These are phyloP conservation scores for Trichoderma sp. DNA, from an alignment of 2,329 filamentous ascomycete genomes.

Conservation along the genomic window DNA sequence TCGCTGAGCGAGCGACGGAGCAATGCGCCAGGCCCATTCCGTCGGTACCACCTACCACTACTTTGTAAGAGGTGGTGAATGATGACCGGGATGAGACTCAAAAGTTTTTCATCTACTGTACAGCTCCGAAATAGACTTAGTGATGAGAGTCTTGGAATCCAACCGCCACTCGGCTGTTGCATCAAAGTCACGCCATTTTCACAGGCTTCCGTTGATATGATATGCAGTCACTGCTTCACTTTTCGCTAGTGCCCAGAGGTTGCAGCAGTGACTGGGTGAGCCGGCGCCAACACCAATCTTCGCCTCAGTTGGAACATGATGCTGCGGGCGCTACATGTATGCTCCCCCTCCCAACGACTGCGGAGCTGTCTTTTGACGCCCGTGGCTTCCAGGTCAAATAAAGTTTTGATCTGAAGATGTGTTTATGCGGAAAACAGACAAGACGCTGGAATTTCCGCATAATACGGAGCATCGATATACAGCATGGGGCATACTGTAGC, in stretches of 20 bases:
- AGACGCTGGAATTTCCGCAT: not conserved
- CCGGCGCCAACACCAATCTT: slow-evolving; percentile 8
- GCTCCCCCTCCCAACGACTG: not conserved
- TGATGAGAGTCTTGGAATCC: not conserved
- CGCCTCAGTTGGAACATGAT: not conserved
- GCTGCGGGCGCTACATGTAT: not conserved
- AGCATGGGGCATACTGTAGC: not conserved
- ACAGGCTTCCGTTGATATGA: not conserved
- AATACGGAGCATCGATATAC: not conserved
- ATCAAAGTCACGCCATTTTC: slow-evolving; percentile 16
- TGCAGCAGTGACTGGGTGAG: not conserved
- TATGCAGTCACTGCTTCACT: slow-evolving; percentile 1
- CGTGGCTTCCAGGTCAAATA: not conserved
- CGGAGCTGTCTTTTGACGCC: too few relatives aligned
- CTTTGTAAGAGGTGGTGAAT: not conserved
- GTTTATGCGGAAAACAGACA: not conserved
- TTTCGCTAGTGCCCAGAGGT: not conserved
- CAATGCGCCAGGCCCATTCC: not conserved
- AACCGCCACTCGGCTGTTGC: not conserved
- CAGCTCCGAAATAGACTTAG: not conserved
- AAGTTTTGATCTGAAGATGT: not conserved
- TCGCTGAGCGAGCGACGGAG: not conserved
- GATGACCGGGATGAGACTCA: not conserved
- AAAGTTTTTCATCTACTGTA: not conserved
- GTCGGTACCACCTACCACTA: not conserved